phyloP scores from a whole-genome alignment of 2,329 filamentous ascomycete species.

The Didymosphaeria variabile region DNA sequence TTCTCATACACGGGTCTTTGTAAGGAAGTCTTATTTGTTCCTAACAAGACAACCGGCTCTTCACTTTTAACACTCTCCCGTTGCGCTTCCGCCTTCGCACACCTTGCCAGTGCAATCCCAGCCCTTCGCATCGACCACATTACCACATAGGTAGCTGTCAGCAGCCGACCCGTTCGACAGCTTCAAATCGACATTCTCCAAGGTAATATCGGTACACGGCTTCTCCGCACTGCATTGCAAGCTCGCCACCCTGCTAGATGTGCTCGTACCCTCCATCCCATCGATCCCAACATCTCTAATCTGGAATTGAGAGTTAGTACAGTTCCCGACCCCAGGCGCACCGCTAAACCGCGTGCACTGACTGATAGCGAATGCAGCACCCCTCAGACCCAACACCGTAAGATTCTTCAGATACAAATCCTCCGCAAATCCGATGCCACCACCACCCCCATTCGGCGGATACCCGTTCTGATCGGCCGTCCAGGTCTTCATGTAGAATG shows the following conservation, averaged over 20 bases:
- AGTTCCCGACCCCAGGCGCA: conserved; percentile 45
- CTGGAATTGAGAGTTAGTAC: conserved; percentile 53
- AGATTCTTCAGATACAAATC: conserved; percentile 52
- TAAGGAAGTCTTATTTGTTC: background rate
- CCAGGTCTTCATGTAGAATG: conserved; percentile 68
- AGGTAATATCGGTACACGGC: conserved; percentile 32
- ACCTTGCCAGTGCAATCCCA: conserved; percentile 33
- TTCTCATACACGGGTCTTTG: no score
- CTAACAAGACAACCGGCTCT: background rate
- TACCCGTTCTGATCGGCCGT: conserved; percentile 60
- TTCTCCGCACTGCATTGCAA: conserved; percentile 40
- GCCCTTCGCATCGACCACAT: conserved; percentile 27
- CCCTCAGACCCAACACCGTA: conserved; percentile 31
- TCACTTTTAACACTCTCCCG: conserved; percentile 26
- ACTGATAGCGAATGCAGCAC: conserved; percentile 47
- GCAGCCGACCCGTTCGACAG: conserved; percentile 26
- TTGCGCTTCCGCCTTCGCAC: conserved; percentile 31
- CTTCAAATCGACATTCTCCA: conserved; percentile 28
- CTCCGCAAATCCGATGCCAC: conserved; percentile 58
- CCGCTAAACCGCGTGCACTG: conserved; percentile 54
- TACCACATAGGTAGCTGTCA: conserved; percentile 30
- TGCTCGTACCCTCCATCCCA: conserved; percentile 43
- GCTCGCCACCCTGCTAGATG: conserved; percentile 25
- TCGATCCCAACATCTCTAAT: conserved; percentile 45
- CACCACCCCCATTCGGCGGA: conserved; percentile 67